Evolutionary conservation across 345 rosid genomes (phyloP).

Genomic region (Physaria fendleri): DNA sequence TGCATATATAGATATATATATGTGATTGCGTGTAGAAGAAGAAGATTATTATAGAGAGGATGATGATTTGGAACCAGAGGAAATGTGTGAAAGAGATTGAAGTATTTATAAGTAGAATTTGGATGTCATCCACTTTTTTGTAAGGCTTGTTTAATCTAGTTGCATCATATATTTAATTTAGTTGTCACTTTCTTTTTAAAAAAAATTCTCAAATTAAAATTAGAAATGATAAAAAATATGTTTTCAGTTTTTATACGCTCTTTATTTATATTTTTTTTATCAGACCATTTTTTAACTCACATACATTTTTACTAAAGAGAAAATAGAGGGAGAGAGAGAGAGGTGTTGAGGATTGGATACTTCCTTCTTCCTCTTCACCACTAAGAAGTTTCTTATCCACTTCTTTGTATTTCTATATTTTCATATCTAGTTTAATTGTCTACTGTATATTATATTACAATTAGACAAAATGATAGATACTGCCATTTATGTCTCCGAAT

Average conservation of each 20-base stretch:
- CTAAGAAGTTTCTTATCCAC: conserved; percentile 29
- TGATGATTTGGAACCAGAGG: conserved; percentile 33
- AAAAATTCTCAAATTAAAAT: neutral
- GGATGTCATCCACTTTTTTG: conserved; percentile 7
- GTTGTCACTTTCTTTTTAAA: too few relatives aligned
- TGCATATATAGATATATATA: neutral
- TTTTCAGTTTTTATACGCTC: neutral
- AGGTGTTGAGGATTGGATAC: conserved; percentile 20
- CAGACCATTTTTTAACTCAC: too few relatives aligned
- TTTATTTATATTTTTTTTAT: neutral
- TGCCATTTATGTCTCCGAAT: too few relatives aligned
- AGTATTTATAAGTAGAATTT: conserved; percentile 26
- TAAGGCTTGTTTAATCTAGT: conserved; percentile 19
- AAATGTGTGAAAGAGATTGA: conserved; percentile 30
- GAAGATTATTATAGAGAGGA: conserved; percentile 1
- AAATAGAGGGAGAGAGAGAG: neutral
- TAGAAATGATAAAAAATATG: neutral
- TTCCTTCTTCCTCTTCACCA: conserved; percentile 20
- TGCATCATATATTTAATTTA: conserved; percentile 3
- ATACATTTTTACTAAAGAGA: too few relatives aligned
- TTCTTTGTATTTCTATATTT: neutral
- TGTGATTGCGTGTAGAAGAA: conserved; percentile 1
- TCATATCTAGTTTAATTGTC: neutral
- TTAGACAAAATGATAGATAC: too few relatives aligned
- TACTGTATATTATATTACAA: too few relatives aligned